phyloP scores from a whole-genome alignment of 805 yeast species.

The Wickerhamiella nectarea region DNA sequence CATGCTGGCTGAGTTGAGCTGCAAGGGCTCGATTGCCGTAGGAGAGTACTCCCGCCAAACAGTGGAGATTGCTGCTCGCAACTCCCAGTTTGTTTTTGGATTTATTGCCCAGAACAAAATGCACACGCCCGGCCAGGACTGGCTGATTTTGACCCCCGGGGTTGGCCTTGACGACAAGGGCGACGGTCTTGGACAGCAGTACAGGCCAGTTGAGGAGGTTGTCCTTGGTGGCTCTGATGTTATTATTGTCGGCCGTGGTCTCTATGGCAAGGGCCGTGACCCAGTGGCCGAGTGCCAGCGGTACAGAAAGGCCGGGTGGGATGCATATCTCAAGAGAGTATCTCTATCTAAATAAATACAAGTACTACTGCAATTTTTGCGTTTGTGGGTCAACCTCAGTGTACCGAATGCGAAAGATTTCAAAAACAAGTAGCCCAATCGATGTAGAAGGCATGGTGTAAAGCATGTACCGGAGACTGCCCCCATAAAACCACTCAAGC shows the following conservation, averaged over 20 bases:
- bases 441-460: constrained; percentile 81
- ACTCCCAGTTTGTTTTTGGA: constrained; percentile 85
- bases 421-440: constrained; percentile 71
- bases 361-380: too few species aligned
- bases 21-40: constrained; percentile 83
- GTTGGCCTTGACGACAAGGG: constrained; percentile 96
- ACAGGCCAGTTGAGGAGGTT: constrained; percentile 81
- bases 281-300: constrained; percentile 78
- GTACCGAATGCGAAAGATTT: constrained; percentile 43
- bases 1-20: constrained; percentile 91
- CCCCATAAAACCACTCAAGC: constrained; percentile 61
- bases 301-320: constrained; percentile 91
- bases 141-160: constrained; percentile 97
- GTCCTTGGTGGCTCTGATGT: constrained; percentile 79
- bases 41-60: constrained; percentile 84
- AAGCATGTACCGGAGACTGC: constrained; percentile 57
- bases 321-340: constrained; percentile 42
- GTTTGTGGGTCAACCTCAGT: not conserved
- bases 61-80: constrained; percentile 77
- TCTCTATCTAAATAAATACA: not conserved
- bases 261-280: constrained; percentile 88
- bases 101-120: constrained; percentile 87
- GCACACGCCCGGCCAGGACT: constrained; percentile 71
- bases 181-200: constrained; percentile 91
- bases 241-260: constrained; percentile 96